Percentiles rank a stretch among this genome's conserved stretches.
Conservation (phyloP, 768 basidiomycete species). For the Brasilioporus rufonigricans region DNA sequence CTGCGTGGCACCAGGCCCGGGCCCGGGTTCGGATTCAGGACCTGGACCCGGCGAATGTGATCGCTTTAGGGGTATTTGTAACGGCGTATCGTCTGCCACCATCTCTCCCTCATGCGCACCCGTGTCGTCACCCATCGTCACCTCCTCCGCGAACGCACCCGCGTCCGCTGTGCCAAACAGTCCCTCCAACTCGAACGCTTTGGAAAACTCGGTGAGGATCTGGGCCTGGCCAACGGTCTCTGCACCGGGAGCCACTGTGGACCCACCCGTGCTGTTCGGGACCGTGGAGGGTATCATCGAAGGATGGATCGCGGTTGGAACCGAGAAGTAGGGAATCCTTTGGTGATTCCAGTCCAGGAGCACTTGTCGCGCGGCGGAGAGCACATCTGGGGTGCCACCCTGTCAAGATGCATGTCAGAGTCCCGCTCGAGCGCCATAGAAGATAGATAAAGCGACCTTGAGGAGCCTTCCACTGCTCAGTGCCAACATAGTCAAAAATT, state of each 20-base stretch:
- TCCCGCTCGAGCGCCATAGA: not conserved
- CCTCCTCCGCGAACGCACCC: conserved; percentile 71
- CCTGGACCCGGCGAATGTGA: conserved; percentile 33
- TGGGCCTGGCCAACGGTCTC: conserved; percentile 81
- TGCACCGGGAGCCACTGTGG: conserved; percentile 60
- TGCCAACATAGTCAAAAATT: conserved; percentile 90
- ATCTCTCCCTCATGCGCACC: conserved; percentile 32
- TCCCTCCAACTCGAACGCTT: conserved; percentile 79
- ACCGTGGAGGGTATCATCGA: conserved; percentile 42
- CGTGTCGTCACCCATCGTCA: conserved; percentile 45
- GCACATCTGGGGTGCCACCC: conserved; percentile 91
- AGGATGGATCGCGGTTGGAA: conserved; percentile 76
- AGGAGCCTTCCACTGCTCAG: conserved; percentile 78
- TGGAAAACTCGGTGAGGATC: conserved; percentile 66
- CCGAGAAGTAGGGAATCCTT: conserved; percentile 87
- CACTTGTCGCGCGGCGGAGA: conserved; percentile 77
- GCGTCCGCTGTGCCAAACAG: conserved; percentile 80
- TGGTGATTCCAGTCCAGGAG: conserved; percentile 95
- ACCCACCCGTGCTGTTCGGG: too few species aligned
- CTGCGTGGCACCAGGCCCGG: not conserved
- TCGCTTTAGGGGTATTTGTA: conserved; percentile 30
- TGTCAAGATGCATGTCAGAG: conserved; percentile 24
- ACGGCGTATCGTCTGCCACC: conserved; percentile 39
- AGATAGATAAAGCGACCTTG: conserved; percentile 49
- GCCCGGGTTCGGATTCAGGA: conserved; percentile 35